Evolutionary conservation across 2,329 filamentous ascomycete species (phyloP), one percentile per base, ranked within the genome.

Genomic region (Colletotrichum tofieldiae): DNA sequence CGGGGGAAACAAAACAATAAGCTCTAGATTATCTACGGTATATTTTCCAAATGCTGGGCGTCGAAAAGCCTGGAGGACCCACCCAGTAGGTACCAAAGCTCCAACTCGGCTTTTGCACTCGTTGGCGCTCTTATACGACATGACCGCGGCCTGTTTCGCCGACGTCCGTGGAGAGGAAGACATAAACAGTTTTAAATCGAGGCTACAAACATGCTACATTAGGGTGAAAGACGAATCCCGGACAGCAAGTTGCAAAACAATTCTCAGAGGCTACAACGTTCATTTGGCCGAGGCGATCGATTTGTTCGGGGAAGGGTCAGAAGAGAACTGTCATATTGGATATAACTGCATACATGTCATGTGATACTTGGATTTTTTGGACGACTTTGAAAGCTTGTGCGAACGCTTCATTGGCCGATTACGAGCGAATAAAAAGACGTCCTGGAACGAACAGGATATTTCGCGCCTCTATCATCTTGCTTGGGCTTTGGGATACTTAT

Each of bases 341-440:
- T 18, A 0, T 8, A 1, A 4, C 1, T 2, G 5, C 23, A 8
- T 51, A 18, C 0, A 1, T 5, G 12, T 0, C 23, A 18, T 51
- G 47, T 1, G 1, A 14, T 8, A 3, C 1, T 18, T 29, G 23
- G 0, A 5, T 5, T 29, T 3, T 8, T 51, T 1, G 23, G 1
- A 16, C 0, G 5, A 7, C 5, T 29, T 51, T 8, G 23, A 51
- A 23, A 7, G 26, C 5, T 18, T 8, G 6, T 51, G 14, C 5
- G 6, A 26, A 8, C 5, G 23, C 3, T 2, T 8, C 6, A 51
- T 51, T 3, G 2, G 47, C 26, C 23, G 12, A 1, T 3, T 26
- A 51, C 12, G 6, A 12, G 14, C 5, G 0, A 29, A 5, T 3
- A 51, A 51, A 0, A 14, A 11, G 18, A 3, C 0, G 0, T 1